These are phyloP conservation scores for Salix udensis DNA, from an alignment of 345 rosid genomes.

Conservation along the genomic window DNA sequence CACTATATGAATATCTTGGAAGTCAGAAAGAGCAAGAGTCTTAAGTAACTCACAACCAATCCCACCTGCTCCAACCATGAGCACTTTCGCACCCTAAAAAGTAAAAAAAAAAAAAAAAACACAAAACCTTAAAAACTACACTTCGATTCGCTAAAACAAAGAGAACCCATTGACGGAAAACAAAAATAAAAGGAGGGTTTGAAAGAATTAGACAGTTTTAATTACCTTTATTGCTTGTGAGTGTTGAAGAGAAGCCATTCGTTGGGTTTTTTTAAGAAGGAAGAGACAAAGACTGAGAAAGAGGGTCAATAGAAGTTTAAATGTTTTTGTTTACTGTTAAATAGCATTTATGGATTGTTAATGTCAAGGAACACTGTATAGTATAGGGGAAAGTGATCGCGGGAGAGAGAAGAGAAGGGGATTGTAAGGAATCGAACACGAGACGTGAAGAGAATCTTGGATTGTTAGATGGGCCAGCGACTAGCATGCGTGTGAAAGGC, in stretches of 20 bases:
- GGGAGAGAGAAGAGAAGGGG: constrained; percentile 18
- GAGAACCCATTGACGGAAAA: neutral
- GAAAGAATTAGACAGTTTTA: neutral
- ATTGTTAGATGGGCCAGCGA: neutral
- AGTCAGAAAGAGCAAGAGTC: constrained; percentile 92
- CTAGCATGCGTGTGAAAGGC: neutral
- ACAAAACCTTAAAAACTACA: constrained; percentile 10
- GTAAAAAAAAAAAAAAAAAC: neutral
- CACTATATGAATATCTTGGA: constrained; percentile 89
- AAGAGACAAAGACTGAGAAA: neutral
- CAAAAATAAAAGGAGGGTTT: neutral
- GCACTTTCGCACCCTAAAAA: constrained; percentile 85
- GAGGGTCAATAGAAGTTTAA: neutral
- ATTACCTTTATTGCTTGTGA: constrained; percentile 56
- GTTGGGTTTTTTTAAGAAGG: neutral
- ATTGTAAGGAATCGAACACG: constrained; percentile 32
- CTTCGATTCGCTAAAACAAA: neutral
- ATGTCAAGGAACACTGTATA: neutral
- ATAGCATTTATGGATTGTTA: neutral
- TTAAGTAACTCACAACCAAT: constrained; percentile 98
- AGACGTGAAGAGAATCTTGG: constrained; percentile 29
- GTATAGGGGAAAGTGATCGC: neutral
- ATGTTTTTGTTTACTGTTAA: neutral
- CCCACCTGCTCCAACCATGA: constrained; percentile 99
- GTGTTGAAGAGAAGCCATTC: constrained; percentile 53